Base-by-base conservation (phyloP, 2,329 filamentous ascomycete genomes). In the Colletotrichum tropicale region DNA sequence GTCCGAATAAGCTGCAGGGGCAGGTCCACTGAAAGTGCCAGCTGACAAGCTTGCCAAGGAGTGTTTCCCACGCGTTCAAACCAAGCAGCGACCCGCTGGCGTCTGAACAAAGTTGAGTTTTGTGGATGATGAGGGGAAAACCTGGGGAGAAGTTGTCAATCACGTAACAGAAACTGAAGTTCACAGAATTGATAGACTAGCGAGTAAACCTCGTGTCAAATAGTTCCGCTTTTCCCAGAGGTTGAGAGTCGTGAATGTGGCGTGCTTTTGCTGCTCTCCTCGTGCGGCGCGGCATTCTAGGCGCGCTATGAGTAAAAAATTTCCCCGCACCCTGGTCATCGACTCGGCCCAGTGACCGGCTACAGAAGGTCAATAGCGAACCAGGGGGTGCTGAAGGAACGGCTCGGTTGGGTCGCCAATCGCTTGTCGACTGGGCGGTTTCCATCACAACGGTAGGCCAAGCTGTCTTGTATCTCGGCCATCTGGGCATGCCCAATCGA, bases 111-210 rank as follows among this genome's bases (percentile, higher is more conserved):
- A 69, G 70, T 75, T 69, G 64, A 43, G 10, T 67, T 34, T 69
- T 75, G 73, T 75, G 73, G 73, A 69, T 73, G 70, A 32, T 24
- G 70, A 68, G 70, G 73, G 73, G 73, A 32, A 73, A 75, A 38
- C 36, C 64, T 48, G 73, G 73, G 73, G 70, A 60, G 48, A 48
- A 58, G 24, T n/a, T 65, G 65, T 60, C 67, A 60, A 66, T 75
- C 68, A 69, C 73, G 73, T 75, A 75, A 75, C 9, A 73, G 30
- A 73, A 75, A 75, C 43, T 13, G 43, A 68, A 24, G 21, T 52
- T 32, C 21, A 48, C 32, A 55, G 55, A 48, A 21, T 18, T 24
- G 16, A 18, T 30, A 30, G n/a, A 55, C 32, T 34, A 28, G 30
- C 62, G 38, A 34, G 26, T 3, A 38, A 16, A 43, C 67, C 26